Base-by-base conservation (phyloP, 257 asterid genomes). In the Plantago major region DNA sequence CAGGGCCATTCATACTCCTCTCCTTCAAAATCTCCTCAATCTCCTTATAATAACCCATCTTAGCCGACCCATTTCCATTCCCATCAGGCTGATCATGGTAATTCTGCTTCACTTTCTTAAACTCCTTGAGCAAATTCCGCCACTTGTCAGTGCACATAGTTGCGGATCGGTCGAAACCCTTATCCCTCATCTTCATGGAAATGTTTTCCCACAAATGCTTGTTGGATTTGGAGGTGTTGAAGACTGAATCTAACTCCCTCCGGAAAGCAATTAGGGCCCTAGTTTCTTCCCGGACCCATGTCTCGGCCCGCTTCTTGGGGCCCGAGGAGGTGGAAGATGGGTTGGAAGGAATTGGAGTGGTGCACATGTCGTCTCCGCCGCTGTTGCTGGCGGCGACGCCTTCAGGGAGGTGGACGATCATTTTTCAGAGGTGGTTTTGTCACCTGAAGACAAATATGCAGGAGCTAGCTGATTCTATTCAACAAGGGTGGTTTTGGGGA, bases 121-220 rank as follows among this genome's bases (percentile, higher is more conserved):
- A 87, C 64, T 87, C 97, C 78, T 87, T 90, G 60, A 90, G 56
- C 80, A 90, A 71, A 76, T 90, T 90, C 79, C 96, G 82, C 98
- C 98, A 90, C 67, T 90, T 90, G 46, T 87, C 97, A 3, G 97
- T 90, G 12, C 97, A 90, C 97, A 90, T 90, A 12, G 95, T 82
- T 1, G 98, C 94, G 4, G 96, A 88, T 48, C 98, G 72, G 57
- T 90, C 98, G 46, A 87, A 90, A 43, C 98, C 98, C 54, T 86
- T 90, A 22, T 80, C 94, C 73, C 87, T 90, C 98, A 90, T 90
- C 67, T 88, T 90, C 77, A 74, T 13, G 9, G 98, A 88, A 38
- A 90, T 90, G 71, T 75, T 81, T 10, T 90, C 95, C 96, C 97
- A 90, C 78, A 88, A 67, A 55, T 88, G 96, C 64, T 82, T 90